Conservation (phyloP, 768 basidiomycete genomes). For the Atractiella rhizophila region DNA sequence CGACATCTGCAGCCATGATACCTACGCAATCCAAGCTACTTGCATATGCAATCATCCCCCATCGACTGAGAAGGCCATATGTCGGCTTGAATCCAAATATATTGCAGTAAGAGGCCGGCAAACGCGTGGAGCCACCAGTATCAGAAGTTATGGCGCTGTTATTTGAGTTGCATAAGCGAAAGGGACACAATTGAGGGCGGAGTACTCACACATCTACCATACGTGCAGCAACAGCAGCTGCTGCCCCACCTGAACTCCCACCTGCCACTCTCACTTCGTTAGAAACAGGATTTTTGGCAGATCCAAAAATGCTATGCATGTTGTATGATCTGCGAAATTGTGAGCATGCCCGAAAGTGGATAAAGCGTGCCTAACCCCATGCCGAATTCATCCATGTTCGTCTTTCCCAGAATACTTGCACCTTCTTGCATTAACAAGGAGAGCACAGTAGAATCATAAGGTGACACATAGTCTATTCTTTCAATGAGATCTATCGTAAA, state of each 20-base stretch:
- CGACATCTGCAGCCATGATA: conserved; percentile 36
- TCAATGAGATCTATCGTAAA: neutral
- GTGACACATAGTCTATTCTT: conserved; percentile 41
- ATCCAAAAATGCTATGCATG: conserved; percentile 42
- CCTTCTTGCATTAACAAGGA: conserved; percentile 34
- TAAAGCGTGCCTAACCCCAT: conserved; percentile 38
- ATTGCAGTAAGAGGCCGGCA: conserved; percentile 86
- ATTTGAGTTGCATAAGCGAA: neutral
- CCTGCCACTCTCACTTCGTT: conserved; percentile 38
- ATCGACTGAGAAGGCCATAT: conserved; percentile 73
- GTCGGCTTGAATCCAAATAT: conserved; percentile 82
- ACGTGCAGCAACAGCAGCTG: conserved; percentile 66
- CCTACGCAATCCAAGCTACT: conserved; percentile 91
- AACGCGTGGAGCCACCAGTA: conserved; percentile 75
- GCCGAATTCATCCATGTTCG: conserved; percentile 92
- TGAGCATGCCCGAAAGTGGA: neutral
- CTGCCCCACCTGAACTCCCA: conserved; percentile 84
- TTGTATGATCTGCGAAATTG: conserved; percentile 40
- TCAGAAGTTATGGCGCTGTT: conserved; percentile 70
- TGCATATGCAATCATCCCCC: conserved; percentile 78
- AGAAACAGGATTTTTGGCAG: conserved; percentile 51
- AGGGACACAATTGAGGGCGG: neutral
- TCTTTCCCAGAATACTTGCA: conserved; percentile 55
- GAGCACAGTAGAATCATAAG: conserved; percentile 71
- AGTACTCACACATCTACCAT: conserved; percentile 61